These are phyloP conservation scores for Claviceps sp. DNA, from an alignment of 2,329 filamentous ascomycete genomes.

Conservation along the genomic window DNA sequence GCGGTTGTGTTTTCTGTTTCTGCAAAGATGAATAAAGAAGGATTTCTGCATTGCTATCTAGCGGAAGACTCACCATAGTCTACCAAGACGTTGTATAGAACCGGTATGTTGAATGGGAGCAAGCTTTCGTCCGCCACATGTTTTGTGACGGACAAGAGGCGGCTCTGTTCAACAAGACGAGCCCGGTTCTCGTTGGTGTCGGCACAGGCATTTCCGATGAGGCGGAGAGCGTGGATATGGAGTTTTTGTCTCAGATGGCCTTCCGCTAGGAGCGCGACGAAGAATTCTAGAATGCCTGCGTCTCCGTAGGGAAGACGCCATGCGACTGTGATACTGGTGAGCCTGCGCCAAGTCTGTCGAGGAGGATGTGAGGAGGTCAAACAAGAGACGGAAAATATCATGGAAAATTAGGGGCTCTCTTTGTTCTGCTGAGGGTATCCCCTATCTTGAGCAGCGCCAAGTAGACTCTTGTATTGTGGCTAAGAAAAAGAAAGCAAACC, in stretches of 20 bases:
- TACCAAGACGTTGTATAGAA: slow-evolving; percentile 48
- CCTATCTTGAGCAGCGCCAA: no score
- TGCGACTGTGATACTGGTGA: slow-evolving; percentile 24
- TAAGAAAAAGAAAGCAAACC: background rate
- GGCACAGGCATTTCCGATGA: slow-evolving; percentile 50
- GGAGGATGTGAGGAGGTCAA: background rate
- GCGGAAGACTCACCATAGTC: slow-evolving; percentile 41
- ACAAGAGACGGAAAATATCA: background rate
- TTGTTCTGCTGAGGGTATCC: background rate
- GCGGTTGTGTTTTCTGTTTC: background rate
- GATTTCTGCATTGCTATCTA: no score
- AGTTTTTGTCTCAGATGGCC: slow-evolving; percentile 27
- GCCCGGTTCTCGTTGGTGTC: slow-evolving; percentile 50
- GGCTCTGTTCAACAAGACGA: slow-evolving; percentile 35
- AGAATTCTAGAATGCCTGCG: slow-evolving; percentile 44
- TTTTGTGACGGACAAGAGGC: slow-evolving; percentile 32
- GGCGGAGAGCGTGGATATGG: slow-evolving; percentile 40
- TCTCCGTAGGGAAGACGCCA: slow-evolving; percentile 45
- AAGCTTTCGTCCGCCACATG: slow-evolving; percentile 34
- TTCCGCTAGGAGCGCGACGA: slow-evolving; percentile 31
- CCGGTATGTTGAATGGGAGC: slow-evolving; percentile 40
- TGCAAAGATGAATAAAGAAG: no score
- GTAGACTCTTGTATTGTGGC: no score
- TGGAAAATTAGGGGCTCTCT: background rate
- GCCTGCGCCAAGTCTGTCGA: background rate